Conservation (phyloP, 257 asterid genomes). For the Lavandula angustifolia region DNA sequence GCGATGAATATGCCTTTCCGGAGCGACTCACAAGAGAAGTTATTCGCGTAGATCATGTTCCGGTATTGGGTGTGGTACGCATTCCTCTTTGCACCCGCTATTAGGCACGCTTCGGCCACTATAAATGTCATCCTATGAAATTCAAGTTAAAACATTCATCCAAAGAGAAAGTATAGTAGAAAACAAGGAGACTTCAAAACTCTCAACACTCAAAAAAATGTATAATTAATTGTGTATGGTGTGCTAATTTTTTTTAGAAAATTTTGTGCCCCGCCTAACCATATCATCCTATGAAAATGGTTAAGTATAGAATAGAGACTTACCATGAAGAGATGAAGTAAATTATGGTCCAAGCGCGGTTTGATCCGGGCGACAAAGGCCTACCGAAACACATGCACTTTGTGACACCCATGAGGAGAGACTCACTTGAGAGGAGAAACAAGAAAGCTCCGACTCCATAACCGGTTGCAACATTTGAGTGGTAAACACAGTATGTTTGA, state of each 20-base stretch:
- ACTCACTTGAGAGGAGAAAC: slow-evolving; percentile 87
- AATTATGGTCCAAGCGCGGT: slow-evolving; percentile 93
- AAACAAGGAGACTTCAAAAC: neutral
- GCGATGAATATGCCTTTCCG: slow-evolving; percentile 90
- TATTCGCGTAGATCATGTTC: slow-evolving; percentile 56
- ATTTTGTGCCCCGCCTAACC: no score
- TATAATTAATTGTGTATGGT: no score
- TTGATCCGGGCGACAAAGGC: slow-evolving; percentile 79
- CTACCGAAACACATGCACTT: slow-evolving; percentile 92
- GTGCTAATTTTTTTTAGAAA: no score
- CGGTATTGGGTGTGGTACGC: slow-evolving; percentile 85
- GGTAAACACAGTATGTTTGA: slow-evolving; percentile 81
- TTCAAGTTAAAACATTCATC: neutral
- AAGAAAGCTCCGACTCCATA: slow-evolving; percentile 92
- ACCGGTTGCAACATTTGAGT: slow-evolving; percentile 89
- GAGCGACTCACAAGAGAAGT: slow-evolving; percentile 69
- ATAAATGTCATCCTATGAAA: slow-evolving; percentile 65
- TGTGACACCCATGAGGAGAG: slow-evolving; percentile 88
- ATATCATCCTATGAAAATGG: no score
- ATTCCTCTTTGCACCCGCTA: slow-evolving; percentile 75
- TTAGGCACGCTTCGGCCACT: slow-evolving; percentile 76
- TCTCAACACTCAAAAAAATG: neutral
- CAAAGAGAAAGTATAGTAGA: no score
- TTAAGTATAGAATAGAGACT: neutral
- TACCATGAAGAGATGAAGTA: slow-evolving; percentile 72